These are phyloP conservation scores for Periglandula ipomoeae DNA, from an alignment of 2,329 filamentous ascomycete genomes.

Conservation along the genomic window DNA sequence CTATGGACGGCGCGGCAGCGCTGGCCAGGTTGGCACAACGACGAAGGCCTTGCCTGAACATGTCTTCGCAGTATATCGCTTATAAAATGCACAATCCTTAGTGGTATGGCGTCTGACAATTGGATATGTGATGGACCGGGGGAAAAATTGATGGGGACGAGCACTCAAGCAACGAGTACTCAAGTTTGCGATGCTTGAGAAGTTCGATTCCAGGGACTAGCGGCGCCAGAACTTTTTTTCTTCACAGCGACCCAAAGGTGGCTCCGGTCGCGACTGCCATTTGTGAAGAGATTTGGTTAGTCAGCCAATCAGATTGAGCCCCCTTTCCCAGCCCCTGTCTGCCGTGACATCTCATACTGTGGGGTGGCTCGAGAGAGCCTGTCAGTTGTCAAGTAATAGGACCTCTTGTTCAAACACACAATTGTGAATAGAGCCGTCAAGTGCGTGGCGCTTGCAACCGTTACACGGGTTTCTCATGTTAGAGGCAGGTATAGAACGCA, in stretches of 20 bases:
- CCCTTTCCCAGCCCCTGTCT: neutral
- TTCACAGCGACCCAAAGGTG: neutral
- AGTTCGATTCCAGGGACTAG: neutral
- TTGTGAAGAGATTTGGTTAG: neutral
- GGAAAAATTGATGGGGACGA: neutral
- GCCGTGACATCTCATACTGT: neutral
- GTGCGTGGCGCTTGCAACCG: no score
- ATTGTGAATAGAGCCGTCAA: no score
- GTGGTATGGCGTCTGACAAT: no score
- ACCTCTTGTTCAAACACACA: no score
- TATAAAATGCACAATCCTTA: no score
- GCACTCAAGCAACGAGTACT: neutral
- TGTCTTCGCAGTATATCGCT: neutral
- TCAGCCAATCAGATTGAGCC: neutral
- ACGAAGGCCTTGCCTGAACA: constrained; percentile 30
- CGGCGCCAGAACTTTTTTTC: constrained; percentile 5
- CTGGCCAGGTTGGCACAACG: constrained; percentile 29
- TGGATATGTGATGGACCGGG: no score
- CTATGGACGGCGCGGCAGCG: constrained; percentile 18
- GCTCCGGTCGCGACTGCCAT: neutral
- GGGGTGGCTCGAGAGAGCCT: no score
- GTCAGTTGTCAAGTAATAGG: no score
- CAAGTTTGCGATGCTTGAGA: neutral
- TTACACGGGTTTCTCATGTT: no score
- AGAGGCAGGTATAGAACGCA: neutral